phyloP scores from a whole-genome alignment of 1,139 yeast genomes.

The Magnusiomyces suaveolens region DNA sequence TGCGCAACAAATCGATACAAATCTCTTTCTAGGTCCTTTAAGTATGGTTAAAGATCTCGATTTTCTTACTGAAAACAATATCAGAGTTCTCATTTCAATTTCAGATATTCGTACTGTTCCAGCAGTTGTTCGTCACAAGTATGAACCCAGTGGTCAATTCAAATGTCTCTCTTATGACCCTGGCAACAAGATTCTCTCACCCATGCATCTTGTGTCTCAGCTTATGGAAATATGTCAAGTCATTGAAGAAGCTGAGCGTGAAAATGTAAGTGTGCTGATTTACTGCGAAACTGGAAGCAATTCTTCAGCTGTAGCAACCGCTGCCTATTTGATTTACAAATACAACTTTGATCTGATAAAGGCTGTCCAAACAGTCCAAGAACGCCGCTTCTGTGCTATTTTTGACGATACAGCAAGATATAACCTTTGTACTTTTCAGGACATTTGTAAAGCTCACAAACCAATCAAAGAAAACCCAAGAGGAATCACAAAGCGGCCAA shows the following conservation, averaged over 20 bases:
- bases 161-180: conserved; percentile 16
- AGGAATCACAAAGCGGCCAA: neutral
- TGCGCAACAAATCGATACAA: conserved; percentile 19
- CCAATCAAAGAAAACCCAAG: neutral
- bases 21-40: conserved; percentile 30
- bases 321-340: conserved; percentile 25
- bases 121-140: conserved; percentile 14
- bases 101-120: conserved; percentile 5
- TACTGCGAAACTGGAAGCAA: conserved; percentile 32
- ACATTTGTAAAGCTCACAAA: conserved; percentile 18
- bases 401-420: conserved; percentile 23
- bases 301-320: conserved; percentile 26
- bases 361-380: conserved; percentile 28
- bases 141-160: conserved; percentile 12
- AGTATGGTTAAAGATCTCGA: conserved; percentile 21
- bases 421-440: conserved; percentile 22
- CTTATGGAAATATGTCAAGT: conserved; percentile 16
- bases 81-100: conserved; percentile 22
- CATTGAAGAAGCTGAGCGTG: conserved; percentile 13
- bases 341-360: conserved; percentile 16
- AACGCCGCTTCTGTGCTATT: conserved; percentile 25
- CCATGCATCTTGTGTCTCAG: conserved; percentile 18
- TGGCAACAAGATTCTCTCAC: conserved; percentile 15
- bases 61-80: conserved; percentile 21
- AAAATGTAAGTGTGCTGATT: conserved; percentile 19